Evolutionary conservation across 139 green algal genomes (phyloP).

Genomic region (Tetraselmis striata): DNA sequence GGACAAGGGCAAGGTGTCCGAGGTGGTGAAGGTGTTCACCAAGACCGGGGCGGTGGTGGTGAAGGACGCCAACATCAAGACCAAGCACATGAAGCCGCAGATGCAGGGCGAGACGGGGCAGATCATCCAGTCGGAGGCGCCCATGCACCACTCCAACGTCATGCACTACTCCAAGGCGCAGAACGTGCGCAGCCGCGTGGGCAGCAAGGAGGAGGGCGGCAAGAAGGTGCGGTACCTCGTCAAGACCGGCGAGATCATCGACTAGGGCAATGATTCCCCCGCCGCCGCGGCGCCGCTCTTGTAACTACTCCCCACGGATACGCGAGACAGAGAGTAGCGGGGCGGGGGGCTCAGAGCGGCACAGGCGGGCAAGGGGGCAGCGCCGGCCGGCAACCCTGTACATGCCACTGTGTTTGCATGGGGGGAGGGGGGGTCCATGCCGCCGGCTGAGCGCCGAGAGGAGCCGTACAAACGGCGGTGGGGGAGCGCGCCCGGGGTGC

Average conservation of each 20-base stretch:
- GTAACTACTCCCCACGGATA: no score
- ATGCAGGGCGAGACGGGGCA: slow-evolving; percentile 66
- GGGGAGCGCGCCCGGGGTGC: no score
- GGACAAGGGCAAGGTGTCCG: slow-evolving; percentile 93
- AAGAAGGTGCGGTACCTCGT: slow-evolving; percentile 80
- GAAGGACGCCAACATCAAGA: slow-evolving; percentile 91
- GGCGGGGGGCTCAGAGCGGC: no score
- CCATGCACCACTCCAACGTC: slow-evolving; percentile 95
- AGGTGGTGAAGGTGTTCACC: slow-evolving; percentile 63
- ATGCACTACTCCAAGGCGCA: slow-evolving; percentile 81
- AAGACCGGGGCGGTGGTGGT: slow-evolving; percentile 82
- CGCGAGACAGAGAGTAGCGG: no score
- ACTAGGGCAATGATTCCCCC: not conserved
- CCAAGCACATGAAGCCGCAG: slow-evolving; percentile 75
- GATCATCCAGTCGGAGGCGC: slow-evolving; percentile 76
- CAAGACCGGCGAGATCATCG: slow-evolving; percentile 82
- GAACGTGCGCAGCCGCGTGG: slow-evolving; percentile 35
- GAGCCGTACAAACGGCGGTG: no score
- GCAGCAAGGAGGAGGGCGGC: slow-evolving; percentile 43
- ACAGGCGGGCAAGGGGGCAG: no score
- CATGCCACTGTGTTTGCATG: no score
- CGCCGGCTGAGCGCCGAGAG: no score
- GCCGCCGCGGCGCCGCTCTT: not conserved
- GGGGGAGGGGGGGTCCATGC: no score
- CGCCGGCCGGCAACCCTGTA: no score